Evolutionary conservation across 768 basidiomycete genomes (phyloP), one percentile per base, ranked within the genome.

Genomic region (Sistotremastrum suecicum): DNA sequence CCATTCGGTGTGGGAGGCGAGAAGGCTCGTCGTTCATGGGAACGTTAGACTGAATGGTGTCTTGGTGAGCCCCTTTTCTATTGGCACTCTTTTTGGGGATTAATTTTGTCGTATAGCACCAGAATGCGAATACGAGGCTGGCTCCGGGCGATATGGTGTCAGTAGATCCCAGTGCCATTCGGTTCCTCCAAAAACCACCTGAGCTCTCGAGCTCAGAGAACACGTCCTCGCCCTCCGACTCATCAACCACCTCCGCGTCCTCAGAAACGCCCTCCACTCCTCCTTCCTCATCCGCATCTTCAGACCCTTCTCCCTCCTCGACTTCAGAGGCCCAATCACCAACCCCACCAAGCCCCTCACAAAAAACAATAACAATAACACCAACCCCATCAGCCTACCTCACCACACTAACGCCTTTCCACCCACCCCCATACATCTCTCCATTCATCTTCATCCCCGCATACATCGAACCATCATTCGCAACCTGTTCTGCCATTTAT

Each of bases 71-170:
- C 35, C 42, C 46, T 37, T 41, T 43, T 33, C 31, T 49, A 29
- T 39, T 34, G 37, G 28, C 4, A 8, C 9, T 20, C 35, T 28
- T 11, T 43, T 37, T 5, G 7, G 3, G 31, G 34, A 39, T 37
- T 33, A 37, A 29, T 42, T 44, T 37, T 38, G 45, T 39, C 9
- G 41, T 29, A 7, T 54, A 97, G 91, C 79, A 90, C 55, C 72
- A 71, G 47, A 76, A 90, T 51, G 75, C 91, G 20, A 91, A 90
- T 57, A 84, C 83, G 9, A 78, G 88, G 37, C 69, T 97, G 28
- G 83, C 88, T 37, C 94, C 94, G 6, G 94, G 94, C 5, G 94
- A 98, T 58, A 81, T 98, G 77, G 74, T 97, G 40, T 77, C 89
- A 6, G 87, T 98, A 29, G 76, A 95, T 50, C 89, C 90, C 0